Percentiles rank a stretch among this genome's conserved stretches.
phyloP scores from a whole-genome alignment of 257 asterid genomes.

The Forsythia suspensa region DNA sequence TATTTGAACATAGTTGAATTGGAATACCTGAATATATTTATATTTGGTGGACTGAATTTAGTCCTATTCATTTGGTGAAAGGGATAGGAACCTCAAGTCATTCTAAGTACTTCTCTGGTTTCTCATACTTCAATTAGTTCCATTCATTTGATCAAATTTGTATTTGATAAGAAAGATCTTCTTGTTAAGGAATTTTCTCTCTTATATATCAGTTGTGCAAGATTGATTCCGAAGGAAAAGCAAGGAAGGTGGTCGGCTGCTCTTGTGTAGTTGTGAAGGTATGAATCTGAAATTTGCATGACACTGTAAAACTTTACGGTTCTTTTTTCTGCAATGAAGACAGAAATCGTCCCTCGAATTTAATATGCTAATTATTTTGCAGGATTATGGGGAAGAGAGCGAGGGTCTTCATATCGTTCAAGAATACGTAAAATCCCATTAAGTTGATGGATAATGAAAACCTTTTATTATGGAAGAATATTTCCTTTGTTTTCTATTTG shows the following conservation, averaged over 20 bases:
- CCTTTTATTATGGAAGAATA: background rate
- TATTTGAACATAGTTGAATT: background rate
- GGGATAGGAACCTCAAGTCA: background rate
- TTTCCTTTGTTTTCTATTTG: background rate
- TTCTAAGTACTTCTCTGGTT: background rate
- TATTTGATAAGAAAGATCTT: background rate
- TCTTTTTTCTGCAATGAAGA: background rate
- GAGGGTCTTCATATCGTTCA: constrained; percentile 79
- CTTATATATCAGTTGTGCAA: constrained; percentile 53
- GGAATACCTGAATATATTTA: background rate
- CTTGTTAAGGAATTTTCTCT: background rate
- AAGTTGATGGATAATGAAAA: constrained; percentile 7
- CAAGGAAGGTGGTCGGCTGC: constrained; percentile 78
- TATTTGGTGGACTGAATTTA: background rate
- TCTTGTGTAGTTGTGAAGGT: constrained; percentile 76
- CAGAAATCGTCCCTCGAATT: background rate
- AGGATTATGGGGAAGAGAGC: constrained; percentile 79
- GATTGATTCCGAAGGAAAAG: constrained; percentile 80
- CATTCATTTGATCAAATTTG: background rate
- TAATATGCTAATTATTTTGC: constrained; percentile 14
- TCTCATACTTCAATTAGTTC: background rate
- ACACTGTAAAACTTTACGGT: background rate
- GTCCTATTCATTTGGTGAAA: background rate
- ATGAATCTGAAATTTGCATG: background rate
- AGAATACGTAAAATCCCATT: constrained; percentile 64